Conservation (phyloP, 2,329 filamentous ascomycete species). For the Beauveria sp. region DNA sequence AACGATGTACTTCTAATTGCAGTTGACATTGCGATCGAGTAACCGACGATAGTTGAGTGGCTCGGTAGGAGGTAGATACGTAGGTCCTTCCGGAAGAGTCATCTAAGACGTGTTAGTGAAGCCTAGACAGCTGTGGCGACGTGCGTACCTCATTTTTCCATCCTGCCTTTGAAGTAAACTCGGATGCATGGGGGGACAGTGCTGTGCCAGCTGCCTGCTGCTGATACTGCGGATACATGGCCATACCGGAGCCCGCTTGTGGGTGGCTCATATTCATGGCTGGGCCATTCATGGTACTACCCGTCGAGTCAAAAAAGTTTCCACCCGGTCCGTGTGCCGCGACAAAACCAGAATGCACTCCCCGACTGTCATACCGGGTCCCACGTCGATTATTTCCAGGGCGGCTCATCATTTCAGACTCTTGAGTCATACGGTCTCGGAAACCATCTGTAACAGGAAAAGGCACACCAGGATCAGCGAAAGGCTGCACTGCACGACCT, state of each 20-base stretch:
- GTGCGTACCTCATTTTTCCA: slow-evolving; percentile 50
- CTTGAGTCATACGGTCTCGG: slow-evolving; percentile 41
- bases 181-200: slow-evolving; percentile 65
- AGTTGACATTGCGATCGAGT: slow-evolving; percentile 90
- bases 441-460: slow-evolving; percentile 33
- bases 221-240: slow-evolving; percentile 42
- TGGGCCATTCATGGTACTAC: slow-evolving; percentile 25
- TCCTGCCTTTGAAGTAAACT: slow-evolving; percentile 54
- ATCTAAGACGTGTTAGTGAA: slow-evolving; percentile 29
- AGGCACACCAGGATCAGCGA: slow-evolving; percentile 30
- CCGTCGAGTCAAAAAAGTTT: slow-evolving; percentile 29
- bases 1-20: slow-evolving; percentile 99
- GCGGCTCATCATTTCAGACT: slow-evolving; percentile 41
- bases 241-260: slow-evolving; percentile 31
- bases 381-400: slow-evolving; percentile 36
- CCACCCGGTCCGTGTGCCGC: slow-evolving; percentile 28
- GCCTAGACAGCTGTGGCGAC: background rate
- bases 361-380: slow-evolving; percentile 40
- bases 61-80: slow-evolving; percentile 79
- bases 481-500: slow-evolving; percentile 32
- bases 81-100: slow-evolving; percentile 52
- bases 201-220: slow-evolving; percentile 55
- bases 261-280: slow-evolving; percentile 28
- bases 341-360: slow-evolving; percentile 25
- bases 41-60: slow-evolving; percentile 94